Percentiles rank a stretch among this genome's conserved stretches.
Conservation (phyloP, 2,329 filamentous ascomycete genomes). For the Colletotrichum acutatum region DNA sequence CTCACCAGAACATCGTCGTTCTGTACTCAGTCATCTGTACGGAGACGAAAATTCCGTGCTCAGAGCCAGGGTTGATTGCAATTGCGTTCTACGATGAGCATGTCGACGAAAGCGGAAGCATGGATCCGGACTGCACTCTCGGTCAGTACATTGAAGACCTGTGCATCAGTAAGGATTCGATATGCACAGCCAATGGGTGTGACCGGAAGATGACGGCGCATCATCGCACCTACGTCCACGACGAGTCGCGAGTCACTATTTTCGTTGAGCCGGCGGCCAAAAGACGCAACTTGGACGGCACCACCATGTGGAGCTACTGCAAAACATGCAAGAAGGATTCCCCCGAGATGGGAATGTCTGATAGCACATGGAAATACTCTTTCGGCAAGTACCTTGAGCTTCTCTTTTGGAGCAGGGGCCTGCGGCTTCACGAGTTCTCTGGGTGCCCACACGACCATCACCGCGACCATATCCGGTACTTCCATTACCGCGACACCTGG, state of each 20-base stretch:
- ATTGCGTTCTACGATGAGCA: conserved; percentile 96
- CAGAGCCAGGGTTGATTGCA: conserved; percentile 88
- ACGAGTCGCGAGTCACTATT: conserved; percentile 91
- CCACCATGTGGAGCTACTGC: conserved; percentile 98
- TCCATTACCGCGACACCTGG: conserved; percentile 86
- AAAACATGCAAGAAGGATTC: conserved; percentile 93
- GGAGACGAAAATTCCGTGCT: conserved; percentile 90
- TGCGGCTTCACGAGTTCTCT: conserved; percentile 78
- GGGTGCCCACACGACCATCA: conserved; percentile 91
- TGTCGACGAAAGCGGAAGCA: conserved; percentile 68
- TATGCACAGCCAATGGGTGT: conserved; percentile 86
- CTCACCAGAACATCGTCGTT: conserved; percentile 96
- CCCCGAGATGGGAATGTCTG: conserved; percentile 89
- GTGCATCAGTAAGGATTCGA: conserved; percentile 78
- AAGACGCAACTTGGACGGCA: conserved; percentile 67
- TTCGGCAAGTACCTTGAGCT: conserved; percentile 99
- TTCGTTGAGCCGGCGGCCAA: conserved; percentile 75
- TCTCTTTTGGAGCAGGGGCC: conserved; percentile 91
- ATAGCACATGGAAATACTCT: conserved; percentile 96
- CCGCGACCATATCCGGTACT: conserved; percentile 91
- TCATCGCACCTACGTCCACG: conserved; percentile 96
- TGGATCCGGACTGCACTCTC: conserved; percentile 89
- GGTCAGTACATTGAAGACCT: conserved; percentile 96
- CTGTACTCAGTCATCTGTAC: conserved; percentile 95
- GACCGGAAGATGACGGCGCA: conserved; percentile 91